Conservation (phyloP, 2,329 filamentous ascomycete species). For the Raffaelea albimanens region DNA sequence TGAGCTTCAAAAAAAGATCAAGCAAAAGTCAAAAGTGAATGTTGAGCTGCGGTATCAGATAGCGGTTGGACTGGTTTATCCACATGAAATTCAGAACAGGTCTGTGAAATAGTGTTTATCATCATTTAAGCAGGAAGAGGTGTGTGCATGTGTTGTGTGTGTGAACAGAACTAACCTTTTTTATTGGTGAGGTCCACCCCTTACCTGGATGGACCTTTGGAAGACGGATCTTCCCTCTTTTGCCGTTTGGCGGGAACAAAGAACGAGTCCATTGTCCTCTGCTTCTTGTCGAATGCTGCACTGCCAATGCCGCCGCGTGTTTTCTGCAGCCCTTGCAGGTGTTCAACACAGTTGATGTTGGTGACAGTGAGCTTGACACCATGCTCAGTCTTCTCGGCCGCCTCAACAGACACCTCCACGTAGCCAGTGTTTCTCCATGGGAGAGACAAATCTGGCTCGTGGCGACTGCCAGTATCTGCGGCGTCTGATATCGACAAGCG, state of each 20-base stretch:
- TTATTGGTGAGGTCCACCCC: no score
- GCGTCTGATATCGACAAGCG: constrained; percentile 13
- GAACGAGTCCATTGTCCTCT: constrained; percentile 69
- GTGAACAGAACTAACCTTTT: no score
- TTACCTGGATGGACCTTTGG: no score
- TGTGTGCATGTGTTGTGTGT: not conserved
- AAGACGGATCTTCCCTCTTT: constrained; percentile 18
- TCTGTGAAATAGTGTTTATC: constrained; percentile 66
- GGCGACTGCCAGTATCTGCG: constrained; percentile 6
- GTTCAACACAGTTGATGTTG: constrained; percentile 58
- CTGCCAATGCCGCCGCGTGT: constrained; percentile 78
- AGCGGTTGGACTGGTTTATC: constrained; percentile 74
- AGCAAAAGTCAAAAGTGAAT: not conserved
- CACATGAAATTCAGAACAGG: constrained; percentile 72
- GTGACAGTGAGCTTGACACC: constrained; percentile 33
- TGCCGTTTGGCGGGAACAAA: constrained; percentile 48
- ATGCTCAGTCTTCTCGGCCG: not conserved
- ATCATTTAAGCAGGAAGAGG: constrained; percentile 45
- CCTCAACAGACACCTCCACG: constrained; percentile 20
- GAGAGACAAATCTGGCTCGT: constrained; percentile 18
- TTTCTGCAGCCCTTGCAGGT: constrained; percentile 66
- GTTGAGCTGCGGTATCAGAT: constrained; percentile 44
- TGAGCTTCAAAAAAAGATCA: no score
- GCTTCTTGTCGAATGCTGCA: constrained; percentile 62
- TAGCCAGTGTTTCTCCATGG: constrained; percentile 47